phyloP scores from a whole-genome alignment of 305 asterid genomes.

The Fraxinus greggii region DNA sequence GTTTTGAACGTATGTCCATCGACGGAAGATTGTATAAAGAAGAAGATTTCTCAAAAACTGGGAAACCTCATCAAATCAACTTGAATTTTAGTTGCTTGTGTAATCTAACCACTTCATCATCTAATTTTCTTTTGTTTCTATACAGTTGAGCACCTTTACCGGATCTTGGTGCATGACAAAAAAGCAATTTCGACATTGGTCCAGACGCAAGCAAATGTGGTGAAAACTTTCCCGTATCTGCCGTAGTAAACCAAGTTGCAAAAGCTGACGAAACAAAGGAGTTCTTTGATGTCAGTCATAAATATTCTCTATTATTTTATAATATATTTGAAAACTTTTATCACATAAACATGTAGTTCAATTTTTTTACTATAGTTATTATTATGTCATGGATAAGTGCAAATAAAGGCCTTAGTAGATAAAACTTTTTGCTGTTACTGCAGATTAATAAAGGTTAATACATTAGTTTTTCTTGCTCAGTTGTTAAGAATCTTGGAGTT shows the following conservation, averaged over 20 bases:
- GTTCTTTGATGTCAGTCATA: not conserved
- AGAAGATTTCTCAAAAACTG: not conserved
- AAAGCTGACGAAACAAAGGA: constrained; percentile 1
- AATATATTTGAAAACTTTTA: not conserved
- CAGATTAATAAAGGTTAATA: not conserved
- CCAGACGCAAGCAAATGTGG: constrained; percentile 67
- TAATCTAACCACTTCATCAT: not conserved
- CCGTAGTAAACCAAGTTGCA: not conserved
- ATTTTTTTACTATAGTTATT: not conserved
- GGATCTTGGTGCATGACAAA: constrained; percentile 72
- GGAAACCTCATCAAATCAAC: not conserved
- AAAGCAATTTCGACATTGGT: constrained; percentile 60
- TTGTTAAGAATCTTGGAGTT: not conserved
- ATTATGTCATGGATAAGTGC: not conserved
- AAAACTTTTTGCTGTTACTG: not conserved
- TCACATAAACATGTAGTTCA: not conserved
- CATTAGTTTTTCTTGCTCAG: not conserved
- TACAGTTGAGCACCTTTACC: constrained; percentile 78
- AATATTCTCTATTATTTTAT: not conserved
- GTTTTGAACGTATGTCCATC: not conserved
- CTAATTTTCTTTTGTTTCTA: constrained; percentile 8
- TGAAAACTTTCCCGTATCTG: constrained; percentile 23
- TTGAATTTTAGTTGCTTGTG: not conserved
- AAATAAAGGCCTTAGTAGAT: not conserved
- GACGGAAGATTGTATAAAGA: not conserved